Evolutionary conservation across 2,329 filamentous ascomycete species (phyloP), one percentile per base, ranked within the genome.

Genomic region (Seiridium unicorne): DNA sequence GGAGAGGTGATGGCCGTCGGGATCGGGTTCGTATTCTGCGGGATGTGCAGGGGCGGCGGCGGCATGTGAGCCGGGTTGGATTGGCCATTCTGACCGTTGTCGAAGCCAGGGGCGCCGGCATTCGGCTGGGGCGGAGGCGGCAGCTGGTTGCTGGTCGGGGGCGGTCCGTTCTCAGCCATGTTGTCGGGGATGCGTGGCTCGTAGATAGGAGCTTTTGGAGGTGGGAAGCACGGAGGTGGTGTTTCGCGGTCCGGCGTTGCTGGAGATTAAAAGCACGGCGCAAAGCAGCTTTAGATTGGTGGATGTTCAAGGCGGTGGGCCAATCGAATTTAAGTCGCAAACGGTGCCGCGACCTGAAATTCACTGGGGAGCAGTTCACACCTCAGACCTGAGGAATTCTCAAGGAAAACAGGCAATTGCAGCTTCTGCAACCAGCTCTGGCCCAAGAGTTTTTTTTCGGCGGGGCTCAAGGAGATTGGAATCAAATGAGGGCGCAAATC

Each of bases 21-120:
- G 71, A 97, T 95, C 51, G 93, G 92, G 72, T 97, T 97, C 73
- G 87, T 97, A 81, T 97, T 98, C 78, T 95, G 92, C 35, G 94
- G 93, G 72, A 98, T 98, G 75, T 96, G 90, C 63, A 97, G 88
- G 67, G 93, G 90, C 63, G 93, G 93, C 60, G 94, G 93, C 61
- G 92, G 90, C 90, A 97, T 93, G 76, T 95, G 90, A 66, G 85
- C 79, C 64, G 87, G 83, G 73, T 88, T 88, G 65, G 81, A 78
- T 78, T 91, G 89, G 66, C 84, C 84, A 72, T 89, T 89, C 77
- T 92, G 90, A 67, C 84, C 84, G 72, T 86, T 87, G 72, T 93
- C 91, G 77, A 90, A 93, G 72, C 90, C 91, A 68, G 91, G 88
- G 66, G 89, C 88, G 71, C 87, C 89, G 67, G 86, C 81, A 69